These are phyloP conservation scores for Fusarium sp. DNA, from an alignment of 2,329 filamentous ascomycete genomes.

Conservation along the genomic window DNA sequence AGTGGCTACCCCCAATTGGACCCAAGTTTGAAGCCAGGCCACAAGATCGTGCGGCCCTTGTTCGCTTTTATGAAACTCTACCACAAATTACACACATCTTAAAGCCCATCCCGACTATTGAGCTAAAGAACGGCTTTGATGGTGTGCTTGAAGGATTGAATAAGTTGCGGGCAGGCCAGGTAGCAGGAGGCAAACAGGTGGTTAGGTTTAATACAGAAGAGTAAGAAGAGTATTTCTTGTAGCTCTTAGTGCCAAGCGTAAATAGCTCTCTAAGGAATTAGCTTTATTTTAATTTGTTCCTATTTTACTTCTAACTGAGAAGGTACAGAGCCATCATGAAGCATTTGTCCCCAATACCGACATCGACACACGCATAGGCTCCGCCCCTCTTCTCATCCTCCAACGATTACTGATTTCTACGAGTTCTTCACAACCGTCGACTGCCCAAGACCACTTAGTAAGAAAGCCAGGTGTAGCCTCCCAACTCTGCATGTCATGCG, in stretches of 20 bases:
- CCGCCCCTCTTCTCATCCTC: not conserved
- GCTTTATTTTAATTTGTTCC: too few species aligned
- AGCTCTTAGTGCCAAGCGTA: too few species aligned
- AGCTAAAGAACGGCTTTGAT: not conserved
- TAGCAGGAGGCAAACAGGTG: not conserved
- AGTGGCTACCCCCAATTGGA: not conserved
- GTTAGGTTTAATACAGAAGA: fast-evolving
- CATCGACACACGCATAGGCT: slow-evolving; percentile 45
- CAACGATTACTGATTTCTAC: not conserved
- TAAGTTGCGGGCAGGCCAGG: not conserved
- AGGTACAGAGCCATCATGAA: not conserved
- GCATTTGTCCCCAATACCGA: fast-evolving
- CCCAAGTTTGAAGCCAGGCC: not conserved
- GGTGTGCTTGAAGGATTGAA: not conserved
- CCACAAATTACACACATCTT: not conserved
- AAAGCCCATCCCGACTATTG: not conserved
- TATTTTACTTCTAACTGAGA: too few species aligned
- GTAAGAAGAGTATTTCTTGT: not conserved
- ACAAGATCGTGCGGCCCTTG: not conserved
- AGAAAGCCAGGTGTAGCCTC: slow-evolving; percentile 1
- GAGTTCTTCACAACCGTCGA: not conserved
- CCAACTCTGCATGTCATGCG: not conserved
- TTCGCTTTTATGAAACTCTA: not conserved
- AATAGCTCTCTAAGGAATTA: too few species aligned
- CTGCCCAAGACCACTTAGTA: not conserved